Evolutionary conservation across 2,329 filamentous ascomycete species (phyloP), one percentile per base, ranked within the genome.

Genomic region (Penicillium sp.): DNA sequence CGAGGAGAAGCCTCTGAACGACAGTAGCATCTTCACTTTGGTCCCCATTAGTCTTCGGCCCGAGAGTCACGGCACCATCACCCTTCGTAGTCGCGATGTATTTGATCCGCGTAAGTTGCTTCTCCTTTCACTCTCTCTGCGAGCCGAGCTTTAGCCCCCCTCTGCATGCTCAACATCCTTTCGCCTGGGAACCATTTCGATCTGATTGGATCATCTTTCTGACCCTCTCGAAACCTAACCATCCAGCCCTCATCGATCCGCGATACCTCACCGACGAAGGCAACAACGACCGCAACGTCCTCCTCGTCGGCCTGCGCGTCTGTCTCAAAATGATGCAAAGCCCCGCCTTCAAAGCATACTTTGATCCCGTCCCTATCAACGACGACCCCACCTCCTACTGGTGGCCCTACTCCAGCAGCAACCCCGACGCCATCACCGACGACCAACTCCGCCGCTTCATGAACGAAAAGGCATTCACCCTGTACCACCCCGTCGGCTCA

Each of bases 401-500:
- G 55, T 58, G 55, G 55, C 55, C 55, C 2, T 53, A 50, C 48
- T 56, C 53, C 3, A 56, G 55, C 45, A 53, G 49, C 45, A 43
- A 58, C 29, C 44, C 54, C 12, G 55, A 56, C n/a, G 36, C 43
- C 6, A 58, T 58, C 37, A 45, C 55, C 3, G 55, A 58, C 34
- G 53, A 56, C 27, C 44, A 56, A 29, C 45, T 58, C 1, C 40
- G 54, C 4, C 53, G 49, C 28, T 58, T 48, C 35, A 49, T 58
- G 53, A 43, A 56, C 13, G 53, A 54, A 26, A 58, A 56, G 38
- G 53, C 55, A 3, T 56, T 58, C 38, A 56, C 53, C 0, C 18
- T 56, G n/a, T 59, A 58, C 33, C 58, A 61, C 26, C 56, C 54
- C 1, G 53, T 52, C 1, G 52, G 58, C 12, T 56, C 54, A 5